phyloP scores from a whole-genome alignment of 345 rosid genomes.

The Microthlaspi erraticum region DNA sequence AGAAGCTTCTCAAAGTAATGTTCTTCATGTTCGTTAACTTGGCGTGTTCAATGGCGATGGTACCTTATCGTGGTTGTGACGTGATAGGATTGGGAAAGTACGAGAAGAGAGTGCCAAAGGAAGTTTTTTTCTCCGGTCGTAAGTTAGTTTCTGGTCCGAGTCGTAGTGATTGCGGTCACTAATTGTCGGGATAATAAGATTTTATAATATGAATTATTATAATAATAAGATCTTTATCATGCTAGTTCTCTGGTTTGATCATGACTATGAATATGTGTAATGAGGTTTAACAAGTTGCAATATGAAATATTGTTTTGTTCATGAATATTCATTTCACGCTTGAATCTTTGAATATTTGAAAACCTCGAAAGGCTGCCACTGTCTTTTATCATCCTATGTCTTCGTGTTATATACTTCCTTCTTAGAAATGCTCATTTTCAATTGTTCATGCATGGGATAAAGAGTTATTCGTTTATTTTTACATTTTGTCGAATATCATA shows the following conservation, averaged over 20 bases:
- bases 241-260: background rate
- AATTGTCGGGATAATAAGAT: background rate
- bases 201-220: background rate
- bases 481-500: too few species aligned
- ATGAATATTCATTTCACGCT: too few species aligned
- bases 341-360: background rate
- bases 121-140: conserved; percentile 6
- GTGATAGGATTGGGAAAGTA: conserved; percentile 13
- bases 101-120: conserved; percentile 21
- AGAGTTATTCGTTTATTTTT: background rate
- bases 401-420: background rate
- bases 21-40: conserved; percentile 31
- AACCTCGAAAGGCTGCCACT: background rate
- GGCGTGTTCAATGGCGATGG: conserved; percentile 32
- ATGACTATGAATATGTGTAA: background rate
- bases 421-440: background rate
- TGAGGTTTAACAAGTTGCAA: background rate
- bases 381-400: background rate
- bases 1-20: conserved; percentile 24
- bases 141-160: conserved; percentile 47
- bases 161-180: conserved; percentile 43
- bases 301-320: too few species aligned
- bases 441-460: background rate
- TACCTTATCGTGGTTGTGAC: conserved; percentile 42
- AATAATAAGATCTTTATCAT: background rate